Conservation (phyloP, 768 basidiomycete species). For the Lactifluus pinguis region DNA sequence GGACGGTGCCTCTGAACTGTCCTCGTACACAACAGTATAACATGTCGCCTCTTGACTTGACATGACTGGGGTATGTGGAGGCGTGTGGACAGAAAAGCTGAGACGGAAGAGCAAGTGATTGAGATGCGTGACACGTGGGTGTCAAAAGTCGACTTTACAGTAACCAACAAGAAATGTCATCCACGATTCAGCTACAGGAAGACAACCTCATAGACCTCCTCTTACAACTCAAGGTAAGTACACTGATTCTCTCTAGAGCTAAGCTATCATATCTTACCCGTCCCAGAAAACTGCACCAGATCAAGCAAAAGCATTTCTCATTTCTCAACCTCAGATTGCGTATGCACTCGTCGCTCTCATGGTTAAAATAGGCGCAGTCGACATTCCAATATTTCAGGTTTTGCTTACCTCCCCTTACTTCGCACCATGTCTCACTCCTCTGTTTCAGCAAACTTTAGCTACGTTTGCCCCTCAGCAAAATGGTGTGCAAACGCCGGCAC, state of each 20-base stretch:
- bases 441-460: constrained; percentile 50
- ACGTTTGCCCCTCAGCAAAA: constrained; percentile 32
- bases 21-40: constrained; percentile 74
- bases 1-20: constrained; percentile 65
- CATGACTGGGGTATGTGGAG: constrained; percentile 21
- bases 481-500: constrained; percentile 18
- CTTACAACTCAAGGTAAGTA: constrained; percentile 53
- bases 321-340: constrained; percentile 64
- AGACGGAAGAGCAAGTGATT: background rate
- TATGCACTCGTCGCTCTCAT: constrained; percentile 70
- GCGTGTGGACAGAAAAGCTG: background rate
- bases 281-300: constrained; percentile 64
- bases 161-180: constrained; percentile 34
- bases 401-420: background rate
- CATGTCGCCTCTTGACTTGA: constrained; percentile 50
- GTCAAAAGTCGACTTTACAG: background rate
- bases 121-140: constrained; percentile 3
- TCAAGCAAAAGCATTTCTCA: constrained; percentile 59
- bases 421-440: background rate
- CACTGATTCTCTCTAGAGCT: background rate
- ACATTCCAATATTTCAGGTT: constrained; percentile 72
- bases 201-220: constrained; percentile 70
- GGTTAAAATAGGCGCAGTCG: constrained; percentile 68
- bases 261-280: background rate
- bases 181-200: constrained; percentile 39